These are phyloP conservation scores for Agrocybe pediades DNA, from an alignment of 768 basidiomycete genomes.

Conservation along the genomic window DNA sequence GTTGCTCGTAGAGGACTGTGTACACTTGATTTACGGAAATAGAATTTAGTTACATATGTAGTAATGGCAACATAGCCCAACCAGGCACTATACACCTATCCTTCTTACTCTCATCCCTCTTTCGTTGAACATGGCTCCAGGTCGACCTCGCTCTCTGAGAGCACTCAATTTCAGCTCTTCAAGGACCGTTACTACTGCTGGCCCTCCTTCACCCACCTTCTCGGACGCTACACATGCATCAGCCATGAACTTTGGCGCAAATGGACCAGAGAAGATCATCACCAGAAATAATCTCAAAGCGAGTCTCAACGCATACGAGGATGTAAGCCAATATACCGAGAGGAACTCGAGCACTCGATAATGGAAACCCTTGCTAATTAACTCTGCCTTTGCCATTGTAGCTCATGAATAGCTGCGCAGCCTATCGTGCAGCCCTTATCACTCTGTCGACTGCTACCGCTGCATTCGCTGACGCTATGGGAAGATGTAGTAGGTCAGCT, in stretches of 20 bases:
- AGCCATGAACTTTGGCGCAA: constrained; percentile 71
- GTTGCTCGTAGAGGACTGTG: constrained; percentile 5
- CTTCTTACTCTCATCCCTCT: constrained; percentile 4
- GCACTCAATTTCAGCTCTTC: constrained; percentile 49
- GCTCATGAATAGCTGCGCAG: constrained; percentile 76
- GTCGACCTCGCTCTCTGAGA: constrained; percentile 58
- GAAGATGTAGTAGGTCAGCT: constrained; percentile 78
- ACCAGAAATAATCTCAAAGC: constrained; percentile 77
- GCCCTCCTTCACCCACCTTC: constrained; percentile 82
- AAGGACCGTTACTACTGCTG: constrained; percentile 47
- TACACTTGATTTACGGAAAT: constrained; percentile 14
- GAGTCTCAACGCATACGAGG: constrained; percentile 80
- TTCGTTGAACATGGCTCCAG: constrained; percentile 37
- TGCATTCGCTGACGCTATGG: constrained; percentile 84
- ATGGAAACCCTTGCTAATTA: not conserved
- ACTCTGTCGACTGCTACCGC: constrained; percentile 84
- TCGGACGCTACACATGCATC: constrained; percentile 81
- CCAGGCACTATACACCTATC: not conserved
- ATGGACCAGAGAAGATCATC: constrained; percentile 81
- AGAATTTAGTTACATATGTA: constrained; percentile 7
- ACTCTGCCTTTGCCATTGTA: constrained; percentile 27
- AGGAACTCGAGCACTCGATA: not conserved
- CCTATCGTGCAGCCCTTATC: constrained; percentile 80
- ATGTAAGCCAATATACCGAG: constrained; percentile 48
- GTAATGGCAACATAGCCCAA: not conserved